phyloP scores from a whole-genome alignment of 176 grass and related monocot species.

The Panicum miliaceum region DNA sequence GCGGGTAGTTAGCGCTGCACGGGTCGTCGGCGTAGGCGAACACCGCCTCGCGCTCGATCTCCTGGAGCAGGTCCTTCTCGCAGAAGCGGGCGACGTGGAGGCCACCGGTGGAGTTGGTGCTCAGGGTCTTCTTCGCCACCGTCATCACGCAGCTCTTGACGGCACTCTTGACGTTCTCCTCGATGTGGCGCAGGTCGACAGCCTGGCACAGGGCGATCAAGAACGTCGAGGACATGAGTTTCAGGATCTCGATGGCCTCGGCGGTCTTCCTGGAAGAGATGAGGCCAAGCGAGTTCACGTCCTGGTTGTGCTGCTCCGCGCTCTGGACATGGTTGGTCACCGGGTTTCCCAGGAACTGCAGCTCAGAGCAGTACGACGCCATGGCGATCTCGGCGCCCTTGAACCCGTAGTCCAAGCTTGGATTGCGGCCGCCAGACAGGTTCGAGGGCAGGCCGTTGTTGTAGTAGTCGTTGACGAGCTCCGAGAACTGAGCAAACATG shows the following conservation, averaged over 20 bases:
- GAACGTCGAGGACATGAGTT: constrained; percentile 73
- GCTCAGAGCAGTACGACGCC: constrained; percentile 83
- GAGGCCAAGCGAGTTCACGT: constrained; percentile 72
- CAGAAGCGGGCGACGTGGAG: constrained; percentile 59
- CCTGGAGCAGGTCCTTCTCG: constrained; percentile 65
- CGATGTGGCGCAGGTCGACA: constrained; percentile 65
- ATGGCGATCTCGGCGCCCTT: constrained; percentile 90
- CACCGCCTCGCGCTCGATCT: constrained; percentile 60
- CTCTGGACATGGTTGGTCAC: constrained; percentile 91
- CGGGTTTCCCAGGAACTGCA: constrained; percentile 82
- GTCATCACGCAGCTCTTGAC: constrained; percentile 51
- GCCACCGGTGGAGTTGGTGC: constrained; percentile 42
- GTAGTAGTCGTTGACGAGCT: constrained; percentile 87
- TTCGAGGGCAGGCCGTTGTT: constrained; percentile 85
- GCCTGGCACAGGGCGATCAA: constrained; percentile 66
- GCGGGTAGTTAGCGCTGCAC: constrained; percentile 61
- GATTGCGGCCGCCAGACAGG: constrained; percentile 74
- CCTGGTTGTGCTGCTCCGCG: constrained; percentile 84
- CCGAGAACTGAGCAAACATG: constrained; percentile 85
- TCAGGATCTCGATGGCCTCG: constrained; percentile 77
- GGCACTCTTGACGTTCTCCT: constrained; percentile 63
- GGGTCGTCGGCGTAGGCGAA: constrained; percentile 75
- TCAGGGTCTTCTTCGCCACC: constrained; percentile 55
- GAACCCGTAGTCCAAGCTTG: constrained; percentile 83
- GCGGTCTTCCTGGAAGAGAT: constrained; percentile 76